Evolutionary conservation across 805 yeast genomes (phyloP), one percentile per base, ranked within the genome.

Genomic region (Jamesozyma rosinii): DNA sequence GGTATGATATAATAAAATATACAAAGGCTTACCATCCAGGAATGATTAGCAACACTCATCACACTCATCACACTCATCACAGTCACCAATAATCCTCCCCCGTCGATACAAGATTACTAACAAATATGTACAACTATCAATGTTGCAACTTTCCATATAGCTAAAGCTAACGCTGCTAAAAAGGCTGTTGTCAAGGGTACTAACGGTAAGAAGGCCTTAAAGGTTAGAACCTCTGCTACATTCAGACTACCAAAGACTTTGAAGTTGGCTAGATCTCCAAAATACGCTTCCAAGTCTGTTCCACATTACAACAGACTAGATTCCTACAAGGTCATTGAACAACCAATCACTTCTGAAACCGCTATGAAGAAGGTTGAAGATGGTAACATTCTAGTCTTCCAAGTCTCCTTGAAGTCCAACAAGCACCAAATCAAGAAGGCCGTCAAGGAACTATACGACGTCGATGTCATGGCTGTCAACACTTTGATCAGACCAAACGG

Each of bases 321-420:
- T 72, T 84, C 94, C 66, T 83, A 84, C 92, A 87, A 86, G 76
- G 74, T 88, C 68, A 81, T 92, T 68, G 83, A 85, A 71, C 76
- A 86, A 63, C 97, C 97, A 77, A 81, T 90, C 74, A 90, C 90
- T 71, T 80, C 95, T 63, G 98, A 92, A 80, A 86, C 95, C 61
- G 96, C 98, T 68, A 88, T 92, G 85, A 90, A 92, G 84, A 86
- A 87, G 80, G 96, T 92, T 68, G 98, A 92, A 79, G 96, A 88
- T 70, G 87, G 95, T 76, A 92, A 92, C 94, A 92, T 95, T 66
- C 82, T 92, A 69, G 98, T 92, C 59, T 89, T 92, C 90, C 94
- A 85, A 76, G 98, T 92, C 68, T 90, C 85, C 75, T 67, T 90
- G 67, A 86, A 86, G 77, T 78, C 98, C 69, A 92, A 92, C 96